These are phyloP conservation scores for Filobasidium floriforme DNA, from an alignment of 768 basidiomycete genomes.

Conservation along the genomic window DNA sequence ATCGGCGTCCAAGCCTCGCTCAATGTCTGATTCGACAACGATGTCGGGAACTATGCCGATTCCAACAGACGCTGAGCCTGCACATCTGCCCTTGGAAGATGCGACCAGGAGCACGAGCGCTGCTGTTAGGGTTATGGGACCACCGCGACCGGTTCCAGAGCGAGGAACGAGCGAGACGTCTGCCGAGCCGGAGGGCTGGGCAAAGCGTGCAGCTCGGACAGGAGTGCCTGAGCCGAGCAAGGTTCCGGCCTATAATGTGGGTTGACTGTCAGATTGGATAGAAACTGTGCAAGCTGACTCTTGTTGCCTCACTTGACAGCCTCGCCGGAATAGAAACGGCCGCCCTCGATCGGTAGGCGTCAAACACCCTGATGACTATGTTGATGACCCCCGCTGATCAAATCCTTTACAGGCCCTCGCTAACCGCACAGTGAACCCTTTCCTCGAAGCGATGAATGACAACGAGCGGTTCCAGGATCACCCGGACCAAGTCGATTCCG, in stretches of 20 bases:
- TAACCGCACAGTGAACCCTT: conserved; percentile 7
- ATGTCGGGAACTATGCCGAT: neutral
- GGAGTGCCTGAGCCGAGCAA: too few species aligned
- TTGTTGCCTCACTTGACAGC: neutral
- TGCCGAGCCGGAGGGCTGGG: too few species aligned
- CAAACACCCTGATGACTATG: neutral
- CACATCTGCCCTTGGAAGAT: too few species aligned
- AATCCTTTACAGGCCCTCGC: neutral
- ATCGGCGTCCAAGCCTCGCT: neutral
- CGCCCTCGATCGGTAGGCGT: conserved; percentile 3
- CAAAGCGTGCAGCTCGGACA: too few species aligned
- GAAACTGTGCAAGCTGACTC: neutral
- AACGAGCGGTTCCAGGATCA: conserved; percentile 6
- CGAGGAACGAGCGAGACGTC: too few species aligned
- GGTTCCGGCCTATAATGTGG: neutral
- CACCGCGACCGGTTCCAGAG: too few species aligned
- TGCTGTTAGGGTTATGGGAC: too few species aligned
- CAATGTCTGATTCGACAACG: neutral
- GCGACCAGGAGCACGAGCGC: too few species aligned
- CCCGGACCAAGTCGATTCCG: conserved; percentile 4
- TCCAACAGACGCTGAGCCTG: too few species aligned
- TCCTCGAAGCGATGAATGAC: conserved; percentile 6
- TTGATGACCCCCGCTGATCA: neutral
- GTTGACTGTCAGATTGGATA: neutral
- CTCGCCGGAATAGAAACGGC: neutral